Base-by-base conservation (phyloP, 768 basidiomycete species). In the Suillus decipiens region DNA sequence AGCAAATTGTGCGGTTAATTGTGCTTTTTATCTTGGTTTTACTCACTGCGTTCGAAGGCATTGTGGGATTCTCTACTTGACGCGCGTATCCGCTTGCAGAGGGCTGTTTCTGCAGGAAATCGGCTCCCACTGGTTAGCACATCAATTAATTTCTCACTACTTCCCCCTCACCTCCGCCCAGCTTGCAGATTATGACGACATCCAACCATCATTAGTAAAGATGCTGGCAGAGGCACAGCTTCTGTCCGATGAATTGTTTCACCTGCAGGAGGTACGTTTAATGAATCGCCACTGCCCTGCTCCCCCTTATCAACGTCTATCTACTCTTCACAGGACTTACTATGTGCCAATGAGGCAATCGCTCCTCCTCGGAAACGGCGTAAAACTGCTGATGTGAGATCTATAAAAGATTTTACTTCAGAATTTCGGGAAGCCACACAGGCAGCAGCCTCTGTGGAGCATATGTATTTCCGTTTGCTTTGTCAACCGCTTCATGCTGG, bases 1-100 rank as follows among this genome's bases (percentile, higher is more conserved):
- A 84, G 65, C 96, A 99, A 77, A 84, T 95, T 61, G 96, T 92
- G 70, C 63, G 91, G 57, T 55, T 58, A 66, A 57, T 61, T 31
- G 58, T 2, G 33, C 47, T 55, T 31, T 39, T 56, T 59, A n/a
- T 17, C 54, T 67, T 53, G 54, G 66, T 64, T 56, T 57, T 51
- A 55, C 62, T 47, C 33, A 59, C 48, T 36, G 57, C 36, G 11
- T 61, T 31, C 63, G 24, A 28, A 98, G 95, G 80, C 81, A 3
- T 75, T 95, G 41, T 97, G 94, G 91, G 94, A 98, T 73, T 81
- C 83, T 5, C 80, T 98, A 42, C 81, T 98, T 34, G 93, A 97
- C 72, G 86, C 92, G n/a, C 86, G 96, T 41, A 99, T 99, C 73
- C 88, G 88, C 31, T 75, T 97, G 50, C 96, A 98, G 77, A 98